Evolutionary conservation across 495 filamentous ascomycete species (phyloP).

Genomic region (Xylaria curta): DNA sequence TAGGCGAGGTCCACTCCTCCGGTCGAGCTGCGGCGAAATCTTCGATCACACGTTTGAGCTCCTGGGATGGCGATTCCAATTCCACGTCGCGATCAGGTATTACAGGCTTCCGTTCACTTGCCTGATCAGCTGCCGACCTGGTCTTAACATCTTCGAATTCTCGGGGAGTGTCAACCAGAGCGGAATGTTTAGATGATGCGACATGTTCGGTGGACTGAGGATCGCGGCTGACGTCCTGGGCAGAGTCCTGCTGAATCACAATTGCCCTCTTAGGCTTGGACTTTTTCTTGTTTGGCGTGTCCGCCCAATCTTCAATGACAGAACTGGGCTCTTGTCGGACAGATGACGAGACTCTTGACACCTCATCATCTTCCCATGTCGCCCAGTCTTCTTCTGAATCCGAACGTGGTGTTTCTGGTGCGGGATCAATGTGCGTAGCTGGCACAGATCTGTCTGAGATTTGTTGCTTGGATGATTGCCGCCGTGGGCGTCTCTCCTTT

Average conservation of each 20-base stretch:
- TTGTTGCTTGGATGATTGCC: conserved; percentile 21
- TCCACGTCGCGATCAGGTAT: neutral
- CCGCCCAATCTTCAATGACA: conserved; percentile 29
- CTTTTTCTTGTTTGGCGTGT: conserved; percentile 34
- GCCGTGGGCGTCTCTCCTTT: conserved; percentile 29
- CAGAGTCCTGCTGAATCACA: conserved; percentile 34
- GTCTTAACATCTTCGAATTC: conserved; percentile 30
- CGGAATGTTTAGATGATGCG: conserved; percentile 29
- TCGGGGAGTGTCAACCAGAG: conserved; percentile 41
- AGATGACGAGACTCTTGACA: conserved; percentile 27
- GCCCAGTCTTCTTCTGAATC: conserved; percentile 32
- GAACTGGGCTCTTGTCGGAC: conserved; percentile 2
- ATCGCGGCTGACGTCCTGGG: conserved; percentile 24
- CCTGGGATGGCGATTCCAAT: conserved; percentile 4
- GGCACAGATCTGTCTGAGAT: conserved; percentile 19
- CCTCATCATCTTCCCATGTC: conserved; percentile 30
- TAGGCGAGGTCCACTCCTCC: conserved; percentile 23
- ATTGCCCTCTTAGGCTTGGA: conserved; percentile 38
- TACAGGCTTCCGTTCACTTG: neutral
- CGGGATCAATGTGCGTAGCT: conserved; percentile 1
- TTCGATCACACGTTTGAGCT: conserved; percentile 33
- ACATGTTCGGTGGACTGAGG: conserved; percentile 28
- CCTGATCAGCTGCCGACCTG: conserved; percentile 31
- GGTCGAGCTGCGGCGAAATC: conserved; percentile 38
- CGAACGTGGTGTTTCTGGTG: conserved; percentile 18